Evolutionary conservation across 192 early-diverging fungal genomes (phyloP).

Genomic region (Chytriomyces sp.): DNA sequence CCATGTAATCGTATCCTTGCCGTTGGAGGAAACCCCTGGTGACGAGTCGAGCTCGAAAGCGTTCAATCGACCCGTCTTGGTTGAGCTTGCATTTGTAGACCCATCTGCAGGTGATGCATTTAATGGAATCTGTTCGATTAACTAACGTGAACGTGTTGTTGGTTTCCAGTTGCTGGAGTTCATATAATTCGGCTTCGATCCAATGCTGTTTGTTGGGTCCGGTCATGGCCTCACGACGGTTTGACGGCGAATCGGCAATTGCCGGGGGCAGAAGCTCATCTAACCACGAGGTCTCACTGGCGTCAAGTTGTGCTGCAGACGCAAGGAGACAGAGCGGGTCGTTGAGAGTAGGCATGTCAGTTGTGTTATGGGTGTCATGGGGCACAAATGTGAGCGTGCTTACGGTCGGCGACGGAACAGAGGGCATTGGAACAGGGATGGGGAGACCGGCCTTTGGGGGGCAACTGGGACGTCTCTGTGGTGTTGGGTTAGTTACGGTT

Average conservation of each 20-base stretch:
- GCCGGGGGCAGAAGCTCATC: neutral
- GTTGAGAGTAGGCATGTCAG: neutral
- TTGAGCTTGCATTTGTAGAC: conserved; percentile 32
- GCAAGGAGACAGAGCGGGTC: neutral
- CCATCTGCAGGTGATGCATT: conserved; percentile 36
- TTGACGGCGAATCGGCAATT: neutral
- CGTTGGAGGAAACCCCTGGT: conserved; percentile 41
- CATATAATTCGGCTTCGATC: neutral
- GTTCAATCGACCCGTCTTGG: conserved; percentile 11
- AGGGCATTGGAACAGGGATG: too few species aligned
- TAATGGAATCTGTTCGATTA: neutral
- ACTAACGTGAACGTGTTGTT: conserved; percentile 12
- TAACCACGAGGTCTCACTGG: neutral
- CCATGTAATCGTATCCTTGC: conserved; percentile 27
- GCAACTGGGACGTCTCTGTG: too few species aligned
- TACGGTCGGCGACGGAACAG: too few species aligned
- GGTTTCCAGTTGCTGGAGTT: neutral
- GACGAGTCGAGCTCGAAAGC: conserved; percentile 44
- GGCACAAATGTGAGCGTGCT: neutral
- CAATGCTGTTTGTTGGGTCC: neutral
- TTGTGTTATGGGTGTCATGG: neutral
- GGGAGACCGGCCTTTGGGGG: neutral
- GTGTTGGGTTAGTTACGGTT: too few species aligned
- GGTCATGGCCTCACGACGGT: neutral
- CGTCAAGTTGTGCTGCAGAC: neutral